These are phyloP conservation scores for Podospora anserina DNA, from an alignment of 495 filamentous ascomycete species.

Conservation along the genomic window DNA sequence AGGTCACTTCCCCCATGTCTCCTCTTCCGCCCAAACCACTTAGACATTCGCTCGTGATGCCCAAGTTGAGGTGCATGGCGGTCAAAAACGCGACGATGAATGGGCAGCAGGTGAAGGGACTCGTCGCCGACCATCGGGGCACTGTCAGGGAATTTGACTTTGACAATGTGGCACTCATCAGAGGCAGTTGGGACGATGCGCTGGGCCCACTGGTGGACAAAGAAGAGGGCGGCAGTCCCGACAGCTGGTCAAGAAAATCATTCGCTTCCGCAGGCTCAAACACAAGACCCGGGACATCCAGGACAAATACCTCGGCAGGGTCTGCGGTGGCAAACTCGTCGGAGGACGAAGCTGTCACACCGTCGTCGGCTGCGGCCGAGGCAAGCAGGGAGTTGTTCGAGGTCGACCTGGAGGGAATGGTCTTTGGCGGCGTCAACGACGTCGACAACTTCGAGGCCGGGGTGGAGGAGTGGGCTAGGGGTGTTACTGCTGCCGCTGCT, in stretches of 20 bases:
- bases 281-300: constrained; percentile 21
- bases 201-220: constrained; percentile 58
- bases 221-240: constrained; percentile 19
- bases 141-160: constrained; percentile 70
- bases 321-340: constrained; percentile 26
- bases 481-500: constrained; percentile 44
- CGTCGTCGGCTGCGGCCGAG: constrained; percentile 40
- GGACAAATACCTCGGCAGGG: constrained; percentile 21
- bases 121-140: constrained; percentile 58
- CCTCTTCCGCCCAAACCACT: constrained; percentile 45
- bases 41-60: constrained; percentile 53
- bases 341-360: constrained; percentile 31
- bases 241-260: constrained; percentile 44
- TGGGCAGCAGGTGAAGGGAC: constrained; percentile 59
- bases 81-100: constrained; percentile 66
- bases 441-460: constrained; percentile 32
- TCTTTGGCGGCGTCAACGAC: constrained; percentile 36
- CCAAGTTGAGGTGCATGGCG: constrained; percentile 57
- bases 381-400: constrained; percentile 43
- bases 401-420: constrained; percentile 38
- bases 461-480: constrained; percentile 49
- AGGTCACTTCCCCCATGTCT: constrained; percentile 54
- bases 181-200: constrained; percentile 72
- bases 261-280: constrained; percentile 20
- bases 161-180: constrained; percentile 61